These are phyloP conservation scores for Penicillium sp. DNA, from an alignment of 2,329 filamentous ascomycete species.

Conservation along the genomic window DNA sequence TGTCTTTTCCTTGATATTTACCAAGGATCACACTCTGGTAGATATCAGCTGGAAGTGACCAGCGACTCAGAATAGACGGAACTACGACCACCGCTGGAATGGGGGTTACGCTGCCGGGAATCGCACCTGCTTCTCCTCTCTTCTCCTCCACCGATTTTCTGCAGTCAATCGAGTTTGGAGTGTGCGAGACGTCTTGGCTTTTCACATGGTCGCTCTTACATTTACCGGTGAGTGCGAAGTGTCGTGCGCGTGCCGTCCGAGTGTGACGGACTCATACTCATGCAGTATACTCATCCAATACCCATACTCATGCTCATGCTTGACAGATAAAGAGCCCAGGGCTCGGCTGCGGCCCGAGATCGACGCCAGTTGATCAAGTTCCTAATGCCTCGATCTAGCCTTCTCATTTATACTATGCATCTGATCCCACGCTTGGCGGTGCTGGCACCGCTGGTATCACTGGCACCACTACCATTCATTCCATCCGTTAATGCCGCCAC, in stretches of 20 bases:
- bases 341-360: not conserved
- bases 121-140: not conserved
- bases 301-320: not conserved
- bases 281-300: too few relatives aligned
- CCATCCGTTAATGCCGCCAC: conserved; percentile 13
- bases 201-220: not conserved
- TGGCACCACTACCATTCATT: conserved; percentile 5
- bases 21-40: too few relatives aligned
- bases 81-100: not conserved
- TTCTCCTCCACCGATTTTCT: not conserved
- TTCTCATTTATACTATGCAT: not conserved
- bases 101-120: not conserved
- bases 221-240: not conserved
- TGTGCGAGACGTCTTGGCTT: not conserved
- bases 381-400: not conserved
- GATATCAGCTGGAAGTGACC: not conserved
- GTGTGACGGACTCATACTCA: not conserved
- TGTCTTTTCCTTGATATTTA: too few relatives aligned
- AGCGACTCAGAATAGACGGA: not conserved
- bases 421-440: conserved; percentile 8
- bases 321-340: not conserved
- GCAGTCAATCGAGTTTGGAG: not conserved
- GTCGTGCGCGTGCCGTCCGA: not conserved
- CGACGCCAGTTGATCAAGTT: not conserved
- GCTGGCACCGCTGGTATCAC: conserved; percentile 8